Evolutionary conservation across 257 asterid genomes (phyloP).

Genomic region (Plantago ovata): DNA sequence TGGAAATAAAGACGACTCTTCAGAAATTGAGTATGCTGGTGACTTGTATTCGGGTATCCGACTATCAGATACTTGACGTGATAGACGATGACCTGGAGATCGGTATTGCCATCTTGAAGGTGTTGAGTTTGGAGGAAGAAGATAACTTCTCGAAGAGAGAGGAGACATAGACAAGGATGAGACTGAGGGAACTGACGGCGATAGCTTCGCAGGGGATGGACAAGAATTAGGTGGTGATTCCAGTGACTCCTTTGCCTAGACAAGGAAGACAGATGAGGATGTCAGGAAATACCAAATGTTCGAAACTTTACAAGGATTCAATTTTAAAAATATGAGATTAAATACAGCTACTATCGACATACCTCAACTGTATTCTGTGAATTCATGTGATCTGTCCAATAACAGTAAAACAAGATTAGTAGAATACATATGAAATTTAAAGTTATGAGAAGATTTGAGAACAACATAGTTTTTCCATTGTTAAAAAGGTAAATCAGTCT

Average conservation of each 20-base stretch:
- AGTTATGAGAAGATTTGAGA: too few relatives aligned
- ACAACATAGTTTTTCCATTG: not conserved
- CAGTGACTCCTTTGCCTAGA: slow-evolving; percentile 55
- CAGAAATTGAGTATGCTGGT: slow-evolving; percentile 70
- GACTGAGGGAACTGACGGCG: slow-evolving; percentile 68
- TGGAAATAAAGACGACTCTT: slow-evolving; percentile 53
- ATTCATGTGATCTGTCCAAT: slow-evolving; percentile 40
- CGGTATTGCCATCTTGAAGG: slow-evolving; percentile 69
- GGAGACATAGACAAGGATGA: slow-evolving; percentile 68
- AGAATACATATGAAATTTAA: not conserved
- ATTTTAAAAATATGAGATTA: slow-evolving; percentile 8
- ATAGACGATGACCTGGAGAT: slow-evolving; percentile 63
- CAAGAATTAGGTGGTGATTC: slow-evolving; percentile 52
- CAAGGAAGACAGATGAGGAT: slow-evolving; percentile 1
- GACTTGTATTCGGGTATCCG: slow-evolving; percentile 59
- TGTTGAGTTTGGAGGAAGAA: slow-evolving; percentile 61
- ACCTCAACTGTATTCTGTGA: slow-evolving; percentile 39
- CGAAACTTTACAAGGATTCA: too few relatives aligned
- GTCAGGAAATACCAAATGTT: not conserved
- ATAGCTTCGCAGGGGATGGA: slow-evolving; percentile 62
- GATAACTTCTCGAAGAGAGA: slow-evolving; percentile 56
- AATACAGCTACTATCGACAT: slow-evolving; percentile 21
- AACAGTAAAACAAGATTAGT: slow-evolving; percentile 2
- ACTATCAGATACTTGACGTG: slow-evolving; percentile 74
- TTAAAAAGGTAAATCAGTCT: not conserved